Evolutionary conservation across 768 basidiomycete genomes (phyloP).

Genomic region (Candolleomyces aberdarensis): DNA sequence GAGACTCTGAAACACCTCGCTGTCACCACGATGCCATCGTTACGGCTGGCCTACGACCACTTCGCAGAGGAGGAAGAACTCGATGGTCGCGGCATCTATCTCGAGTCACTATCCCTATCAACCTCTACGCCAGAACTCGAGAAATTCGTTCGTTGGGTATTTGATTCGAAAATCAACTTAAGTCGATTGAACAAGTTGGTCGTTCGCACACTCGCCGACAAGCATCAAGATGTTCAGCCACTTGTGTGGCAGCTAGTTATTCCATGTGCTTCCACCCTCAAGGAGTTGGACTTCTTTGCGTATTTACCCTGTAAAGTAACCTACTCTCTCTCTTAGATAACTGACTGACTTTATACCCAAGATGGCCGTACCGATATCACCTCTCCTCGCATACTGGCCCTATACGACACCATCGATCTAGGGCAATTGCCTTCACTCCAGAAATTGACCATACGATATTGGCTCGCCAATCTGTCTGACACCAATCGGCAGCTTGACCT

Average conservation of each 20-base stretch:
- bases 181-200: background rate
- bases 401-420: background rate
- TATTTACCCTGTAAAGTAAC: background rate
- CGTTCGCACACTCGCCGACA: background rate
- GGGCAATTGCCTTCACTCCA: background rate
- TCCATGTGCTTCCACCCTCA: background rate
- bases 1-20: background rate
- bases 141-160: background rate
- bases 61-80: too few species aligned
- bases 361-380: background rate
- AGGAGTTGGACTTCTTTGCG: slow-evolving; percentile 1
- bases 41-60: background rate
- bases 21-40: background rate
- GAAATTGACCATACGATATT: background rate
- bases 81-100: background rate
- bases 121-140: background rate
- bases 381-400: background rate
- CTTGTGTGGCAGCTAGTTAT: background rate
- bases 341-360: background rate
- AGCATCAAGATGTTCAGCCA: background rate
- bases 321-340: too few species aligned
- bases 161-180: background rate
- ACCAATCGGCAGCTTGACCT: background rate
- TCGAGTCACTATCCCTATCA: background rate
- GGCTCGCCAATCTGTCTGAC: background rate